These are phyloP conservation scores for Ascobolus immersus DNA, from an alignment of 495 filamentous ascomycete genomes.

Conservation along the genomic window DNA sequence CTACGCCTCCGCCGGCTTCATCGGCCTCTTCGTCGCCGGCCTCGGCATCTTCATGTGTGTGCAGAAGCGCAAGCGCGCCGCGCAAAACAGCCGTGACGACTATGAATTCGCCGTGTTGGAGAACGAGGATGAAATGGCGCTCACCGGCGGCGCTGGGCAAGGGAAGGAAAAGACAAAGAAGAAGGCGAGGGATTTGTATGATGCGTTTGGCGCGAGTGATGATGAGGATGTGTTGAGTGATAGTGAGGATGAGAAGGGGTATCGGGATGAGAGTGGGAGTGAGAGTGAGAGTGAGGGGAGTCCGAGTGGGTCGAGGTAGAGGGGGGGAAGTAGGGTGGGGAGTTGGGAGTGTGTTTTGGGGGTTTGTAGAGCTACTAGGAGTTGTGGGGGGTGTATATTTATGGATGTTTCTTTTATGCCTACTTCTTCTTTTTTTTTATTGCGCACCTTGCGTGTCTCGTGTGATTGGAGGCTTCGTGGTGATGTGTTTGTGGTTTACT, in stretches of 20 bases:
- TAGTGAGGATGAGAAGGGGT: neutral
- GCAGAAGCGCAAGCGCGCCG: slow-evolving; percentile 46
- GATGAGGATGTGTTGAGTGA: slow-evolving; percentile 37
- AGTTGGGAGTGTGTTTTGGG: neutral
- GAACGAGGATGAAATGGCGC: slow-evolving; percentile 39
- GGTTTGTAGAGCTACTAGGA: neutral
- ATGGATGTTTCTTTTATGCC: neutral
- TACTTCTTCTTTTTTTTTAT: too few species aligned
- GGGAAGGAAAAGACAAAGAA: slow-evolving; percentile 22
- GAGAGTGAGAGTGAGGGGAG: neutral
- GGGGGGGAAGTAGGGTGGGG: neutral
- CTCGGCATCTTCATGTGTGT: slow-evolving; percentile 58
- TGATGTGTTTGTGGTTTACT: too few species aligned
- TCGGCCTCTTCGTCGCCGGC: slow-evolving; percentile 57
- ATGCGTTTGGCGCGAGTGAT: slow-evolving; percentile 63
- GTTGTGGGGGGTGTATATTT: slow-evolving; percentile 38
- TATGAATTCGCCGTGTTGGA: slow-evolving; percentile 90
- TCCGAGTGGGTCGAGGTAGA: neutral
- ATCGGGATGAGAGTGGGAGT: neutral
- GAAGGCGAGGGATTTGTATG: slow-evolving; percentile 65
- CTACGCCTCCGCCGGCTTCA: slow-evolving; percentile 60
- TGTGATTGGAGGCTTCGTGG: too few species aligned
- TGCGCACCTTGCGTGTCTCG: too few species aligned
- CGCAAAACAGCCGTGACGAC: slow-evolving; percentile 50
- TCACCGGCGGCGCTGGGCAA: slow-evolving; percentile 8